These are phyloP conservation scores for Hypoxylon sp. DNA, from an alignment of 2,329 filamentous ascomycete species.

Conservation along the genomic window DNA sequence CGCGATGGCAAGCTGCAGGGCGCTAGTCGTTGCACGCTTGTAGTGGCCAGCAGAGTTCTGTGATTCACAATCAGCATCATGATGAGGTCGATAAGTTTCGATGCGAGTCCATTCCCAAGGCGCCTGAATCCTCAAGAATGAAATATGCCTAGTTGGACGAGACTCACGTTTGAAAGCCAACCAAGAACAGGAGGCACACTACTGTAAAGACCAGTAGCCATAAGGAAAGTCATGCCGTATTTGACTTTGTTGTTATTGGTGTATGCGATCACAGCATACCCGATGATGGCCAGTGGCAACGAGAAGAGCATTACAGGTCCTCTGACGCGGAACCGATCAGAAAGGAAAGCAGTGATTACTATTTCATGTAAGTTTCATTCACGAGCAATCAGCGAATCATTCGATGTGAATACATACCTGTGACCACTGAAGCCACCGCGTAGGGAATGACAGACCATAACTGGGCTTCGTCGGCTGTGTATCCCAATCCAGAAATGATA, in stretches of 20 bases:
- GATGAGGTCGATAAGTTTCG: not conserved
- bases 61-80: constrained; percentile 20
- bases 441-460: constrained; percentile 72
- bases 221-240: constrained; percentile 73
- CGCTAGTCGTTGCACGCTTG: constrained; percentile 73
- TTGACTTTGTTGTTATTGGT: constrained; percentile 61
- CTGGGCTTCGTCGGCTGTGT: constrained; percentile 65
- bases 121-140: not conserved
- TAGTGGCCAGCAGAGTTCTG: constrained; percentile 72
- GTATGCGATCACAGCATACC: constrained; percentile 71
- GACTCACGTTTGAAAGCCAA: constrained; percentile 66
- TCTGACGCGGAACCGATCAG: constrained; percentile 67
- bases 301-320: constrained; percentile 70
- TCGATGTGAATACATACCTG: constrained; percentile 50
- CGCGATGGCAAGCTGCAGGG: constrained; percentile 70
- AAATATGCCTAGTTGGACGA: too few relatives aligned
- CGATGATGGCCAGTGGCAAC: constrained; percentile 69
- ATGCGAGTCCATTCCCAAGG: not conserved
- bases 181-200: constrained; percentile 70
- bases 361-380: constrained; percentile 2
- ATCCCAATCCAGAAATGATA: constrained; percentile 67
- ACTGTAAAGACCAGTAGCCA: constrained; percentile 71
- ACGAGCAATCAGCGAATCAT: not conserved
- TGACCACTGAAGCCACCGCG: constrained; percentile 65
- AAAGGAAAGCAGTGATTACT: constrained; percentile 64